Conservation (phyloP, 2,329 filamentous ascomycete genomes). For the Huntiella savannae region DNA sequence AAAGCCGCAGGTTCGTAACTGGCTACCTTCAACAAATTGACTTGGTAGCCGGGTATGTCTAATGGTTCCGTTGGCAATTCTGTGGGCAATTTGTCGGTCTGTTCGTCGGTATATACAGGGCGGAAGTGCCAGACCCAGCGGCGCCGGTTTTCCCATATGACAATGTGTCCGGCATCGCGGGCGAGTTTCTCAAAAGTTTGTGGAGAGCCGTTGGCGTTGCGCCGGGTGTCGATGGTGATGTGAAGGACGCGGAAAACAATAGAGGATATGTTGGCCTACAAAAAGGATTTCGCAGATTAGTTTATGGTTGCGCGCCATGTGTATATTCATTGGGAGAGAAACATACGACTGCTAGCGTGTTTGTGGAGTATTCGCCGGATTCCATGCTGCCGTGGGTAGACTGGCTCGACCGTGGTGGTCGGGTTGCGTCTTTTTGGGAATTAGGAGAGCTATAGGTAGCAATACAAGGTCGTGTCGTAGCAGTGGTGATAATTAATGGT, state of each 20-base stretch:
- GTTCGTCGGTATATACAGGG: constrained; percentile 23
- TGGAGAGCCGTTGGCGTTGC: constrained; percentile 25
- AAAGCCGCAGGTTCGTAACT: constrained; percentile 8
- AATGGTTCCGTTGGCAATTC: neutral
- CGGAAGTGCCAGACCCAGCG: constrained; percentile 37
- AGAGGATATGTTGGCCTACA: constrained; percentile 36
- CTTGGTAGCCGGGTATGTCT: too few species aligned
- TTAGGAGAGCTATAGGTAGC: too few species aligned
- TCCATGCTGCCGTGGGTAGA: constrained; percentile 31
- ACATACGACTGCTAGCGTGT: constrained; percentile 38
- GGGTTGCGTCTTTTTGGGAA: too few species aligned
- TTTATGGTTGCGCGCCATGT: neutral
- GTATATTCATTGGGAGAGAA: neutral
- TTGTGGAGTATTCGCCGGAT: constrained; percentile 43
- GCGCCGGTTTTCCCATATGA: constrained; percentile 30
- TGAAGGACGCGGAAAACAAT: constrained; percentile 36
- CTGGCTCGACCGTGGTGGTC: too few species aligned
- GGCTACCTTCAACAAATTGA: neutral
- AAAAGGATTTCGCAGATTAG: constrained; percentile 5
- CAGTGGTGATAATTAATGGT: too few species aligned
- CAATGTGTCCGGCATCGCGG: constrained; percentile 33
- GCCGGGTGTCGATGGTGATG: constrained; percentile 25
- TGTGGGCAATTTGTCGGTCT: constrained; percentile 3
- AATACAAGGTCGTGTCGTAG: too few species aligned
- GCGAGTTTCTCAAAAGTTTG: constrained; percentile 33